phyloP scores from a whole-genome alignment of 1,139 yeast species.

The Pneumocystis wakefieldiae region DNA sequence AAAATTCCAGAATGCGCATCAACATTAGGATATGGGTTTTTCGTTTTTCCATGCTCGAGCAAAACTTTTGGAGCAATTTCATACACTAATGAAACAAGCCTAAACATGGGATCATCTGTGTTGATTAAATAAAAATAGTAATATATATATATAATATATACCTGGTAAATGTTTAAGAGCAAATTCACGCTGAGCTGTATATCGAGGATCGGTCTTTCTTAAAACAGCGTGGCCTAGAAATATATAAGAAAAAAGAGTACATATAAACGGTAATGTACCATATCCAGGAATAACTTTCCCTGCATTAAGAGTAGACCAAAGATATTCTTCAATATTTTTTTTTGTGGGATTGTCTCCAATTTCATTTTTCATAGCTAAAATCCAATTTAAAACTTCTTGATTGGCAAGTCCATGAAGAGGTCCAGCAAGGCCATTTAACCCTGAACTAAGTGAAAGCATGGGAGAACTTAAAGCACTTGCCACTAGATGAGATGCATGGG shows the following conservation, averaged over 20 bases:
- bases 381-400: constrained; percentile 93
- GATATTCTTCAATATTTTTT: constrained; percentile 65
- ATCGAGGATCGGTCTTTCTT: constrained; percentile 95
- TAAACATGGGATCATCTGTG: constrained; percentile 36
- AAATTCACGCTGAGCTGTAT: constrained; percentile 92
- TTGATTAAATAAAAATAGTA: not conserved
- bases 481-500: constrained; percentile 92
- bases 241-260: not conserved
- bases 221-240: constrained; percentile 63
- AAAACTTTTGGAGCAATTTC: constrained; percentile 92
- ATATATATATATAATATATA: not conserved
- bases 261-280: constrained; percentile 22
- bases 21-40: constrained; percentile 98
- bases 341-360: constrained; percentile 58
- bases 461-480: constrained; percentile 94
- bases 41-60: constrained; percentile 93
- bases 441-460: constrained; percentile 82
- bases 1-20: constrained; percentile 96
- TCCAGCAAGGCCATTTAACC: constrained; percentile 94
- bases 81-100: constrained; percentile 76
- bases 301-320: constrained; percentile 80
- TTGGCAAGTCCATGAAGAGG: constrained; percentile 97
- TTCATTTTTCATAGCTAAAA: constrained; percentile 64
- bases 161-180: constrained; percentile 62
- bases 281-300: constrained; percentile 97